phyloP scores from a whole-genome alignment of 2,329 filamentous ascomycete genomes.

The Botrytis paeoniae region DNA sequence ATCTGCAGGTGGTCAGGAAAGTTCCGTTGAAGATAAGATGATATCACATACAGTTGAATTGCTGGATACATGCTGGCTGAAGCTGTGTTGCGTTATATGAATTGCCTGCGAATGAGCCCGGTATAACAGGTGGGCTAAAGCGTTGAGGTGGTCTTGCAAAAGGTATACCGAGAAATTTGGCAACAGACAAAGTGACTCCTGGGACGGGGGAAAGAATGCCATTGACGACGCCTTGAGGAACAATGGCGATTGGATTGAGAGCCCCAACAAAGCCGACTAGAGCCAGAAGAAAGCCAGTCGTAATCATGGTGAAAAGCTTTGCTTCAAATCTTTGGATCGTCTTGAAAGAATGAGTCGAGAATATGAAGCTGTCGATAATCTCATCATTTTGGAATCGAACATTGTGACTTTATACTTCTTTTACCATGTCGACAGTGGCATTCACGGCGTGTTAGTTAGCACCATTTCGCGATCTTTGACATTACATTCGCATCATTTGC shows the following conservation, averaged over 20 bases:
- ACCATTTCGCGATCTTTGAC: background rate
- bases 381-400: background rate
- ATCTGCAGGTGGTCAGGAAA: constrained; percentile 2
- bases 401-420: background rate
- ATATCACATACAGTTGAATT: constrained; percentile 11
- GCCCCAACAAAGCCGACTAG: background rate
- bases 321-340: background rate
- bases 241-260: background rate
- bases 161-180: constrained; percentile 65
- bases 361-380: background rate
- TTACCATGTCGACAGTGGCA: background rate
- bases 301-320: background rate
- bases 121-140: constrained; percentile 57
- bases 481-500: background rate
- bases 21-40: no score
- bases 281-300: background rate
- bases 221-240: background rate
- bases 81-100: constrained; percentile 12
- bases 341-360: background rate
- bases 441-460: background rate
- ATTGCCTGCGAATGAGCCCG: background rate
- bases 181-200: constrained; percentile 3
- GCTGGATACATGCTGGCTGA: constrained; percentile 8
- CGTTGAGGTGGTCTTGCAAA: constrained; percentile 69
- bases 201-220: background rate